These are phyloP conservation scores for Eutrema japonicum DNA, from an alignment of 345 rosid genomes.

Conservation along the genomic window DNA sequence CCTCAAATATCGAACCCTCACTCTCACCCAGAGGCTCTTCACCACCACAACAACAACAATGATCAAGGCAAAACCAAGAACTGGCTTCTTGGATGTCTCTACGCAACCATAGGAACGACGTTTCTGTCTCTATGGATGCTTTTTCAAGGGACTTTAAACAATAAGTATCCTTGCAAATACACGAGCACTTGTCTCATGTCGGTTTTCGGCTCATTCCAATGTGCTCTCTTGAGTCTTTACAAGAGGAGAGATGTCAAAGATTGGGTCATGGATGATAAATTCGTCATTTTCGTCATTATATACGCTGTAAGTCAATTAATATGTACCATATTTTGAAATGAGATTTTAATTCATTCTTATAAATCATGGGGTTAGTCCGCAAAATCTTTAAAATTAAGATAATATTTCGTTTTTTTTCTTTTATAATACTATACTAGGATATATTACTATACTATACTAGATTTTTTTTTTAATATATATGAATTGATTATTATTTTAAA, in stretches of 20 bases:
- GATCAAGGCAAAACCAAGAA: too few relatives aligned
- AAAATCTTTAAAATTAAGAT: neutral
- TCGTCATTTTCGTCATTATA: constrained; percentile 49
- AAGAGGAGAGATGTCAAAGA: constrained; percentile 43
- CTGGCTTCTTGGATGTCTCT: too few relatives aligned
- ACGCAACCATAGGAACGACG: too few relatives aligned
- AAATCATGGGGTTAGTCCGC: neutral
- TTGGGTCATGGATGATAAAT: constrained; percentile 57
- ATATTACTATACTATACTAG: too few relatives aligned
- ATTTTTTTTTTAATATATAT: too few relatives aligned
- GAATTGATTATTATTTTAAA: too few relatives aligned
- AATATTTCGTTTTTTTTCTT: neutral
- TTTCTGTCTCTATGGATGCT: too few relatives aligned
- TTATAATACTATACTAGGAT: too few relatives aligned
- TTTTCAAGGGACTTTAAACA: constrained; percentile 56
- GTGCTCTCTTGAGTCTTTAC: constrained; percentile 57
- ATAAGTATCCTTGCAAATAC: constrained; percentile 62
- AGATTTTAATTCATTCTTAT: neutral
- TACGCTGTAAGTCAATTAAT: constrained; percentile 53
- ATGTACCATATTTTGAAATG: neutral
- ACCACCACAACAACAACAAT: too few relatives aligned
- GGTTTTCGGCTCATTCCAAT: constrained; percentile 57
- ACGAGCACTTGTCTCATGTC: constrained; percentile 68
- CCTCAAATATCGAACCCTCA: too few relatives aligned
- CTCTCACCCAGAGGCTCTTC: too few relatives aligned